phyloP scores from a whole-genome alignment of 1,284 basidiomycete species.

The Apiotrichum mycotoxinovorans region DNA sequence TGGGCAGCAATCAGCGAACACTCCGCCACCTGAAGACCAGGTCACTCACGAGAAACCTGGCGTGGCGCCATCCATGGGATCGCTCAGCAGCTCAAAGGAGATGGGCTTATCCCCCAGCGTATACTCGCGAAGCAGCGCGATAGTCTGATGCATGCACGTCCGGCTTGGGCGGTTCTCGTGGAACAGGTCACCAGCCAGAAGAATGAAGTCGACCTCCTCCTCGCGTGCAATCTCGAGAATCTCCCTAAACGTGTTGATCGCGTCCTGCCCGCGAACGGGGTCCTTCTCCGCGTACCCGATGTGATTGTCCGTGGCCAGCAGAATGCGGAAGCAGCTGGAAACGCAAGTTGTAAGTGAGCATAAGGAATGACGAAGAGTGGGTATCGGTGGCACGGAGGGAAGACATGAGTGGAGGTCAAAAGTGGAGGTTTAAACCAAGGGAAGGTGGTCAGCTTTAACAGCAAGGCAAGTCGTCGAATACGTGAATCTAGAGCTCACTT shows the following conservation, averaged over 20 bases:
- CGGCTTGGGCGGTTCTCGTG: conserved; percentile 96
- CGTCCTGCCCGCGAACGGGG: conserved; percentile 89
- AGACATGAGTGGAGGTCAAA: not conserved
- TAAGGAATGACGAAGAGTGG: not conserved
- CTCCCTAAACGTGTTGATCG: conserved; percentile 92
- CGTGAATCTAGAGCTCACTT: not conserved
- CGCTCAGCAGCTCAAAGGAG: conserved; percentile 81
- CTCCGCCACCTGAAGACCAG: not conserved
- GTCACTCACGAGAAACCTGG: conserved; percentile 77
- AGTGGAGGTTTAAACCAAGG: not conserved
- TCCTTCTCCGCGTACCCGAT: conserved; percentile 94
- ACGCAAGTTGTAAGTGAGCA: not conserved
- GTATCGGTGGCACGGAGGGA: conserved; percentile 22
- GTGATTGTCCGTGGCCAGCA: conserved; percentile 92
- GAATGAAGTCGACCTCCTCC: conserved; percentile 85
- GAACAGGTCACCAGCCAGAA: conserved; percentile 93
- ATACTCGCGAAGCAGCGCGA: conserved; percentile 85
- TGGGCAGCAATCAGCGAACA: conserved; percentile 43
- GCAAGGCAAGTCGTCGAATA: too few species aligned
- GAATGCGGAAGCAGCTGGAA: conserved; percentile 62
- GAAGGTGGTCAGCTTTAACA: not conserved
- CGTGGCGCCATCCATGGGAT: conserved; percentile 83
- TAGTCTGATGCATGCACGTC: conserved; percentile 81
- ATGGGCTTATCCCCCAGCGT: conserved; percentile 84
- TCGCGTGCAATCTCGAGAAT: conserved; percentile 86